Evolutionary conservation across 2,329 filamentous ascomycete species (phyloP), one percentile per base, ranked within the genome.

Genomic region (Ophiostoma himal-ulmi): DNA sequence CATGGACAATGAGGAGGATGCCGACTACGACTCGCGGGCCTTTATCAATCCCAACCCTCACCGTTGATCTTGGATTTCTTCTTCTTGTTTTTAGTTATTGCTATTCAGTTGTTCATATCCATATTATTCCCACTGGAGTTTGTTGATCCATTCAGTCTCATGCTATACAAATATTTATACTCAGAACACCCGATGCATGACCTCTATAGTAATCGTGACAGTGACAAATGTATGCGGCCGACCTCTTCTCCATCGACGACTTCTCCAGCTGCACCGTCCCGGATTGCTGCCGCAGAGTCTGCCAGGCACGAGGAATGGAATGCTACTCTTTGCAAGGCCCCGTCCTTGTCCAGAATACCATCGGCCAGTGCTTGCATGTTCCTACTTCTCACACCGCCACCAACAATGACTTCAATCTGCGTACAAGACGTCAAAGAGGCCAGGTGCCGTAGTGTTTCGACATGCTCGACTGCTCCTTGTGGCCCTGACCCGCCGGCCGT

Each of bases 401-500:
- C 85, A 4, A 85, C 78, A 17, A 87, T 80, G 65, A 87, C 76
- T 75, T 87, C 81, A 1, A 86, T 74, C 73, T 0, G 76, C 76
- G 30, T 30, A 17, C 1, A 26, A 60, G 1, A 60, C 4, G 81
- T 77, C 36, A 87, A 26, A 60, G 1, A 60, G 3, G 81, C 78
- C 36, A 87, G 78, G 5, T 67, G 71, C 20, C 73, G 74, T 60
- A 88, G 75, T 20, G 72, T 74, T 1, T 74, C 74, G 17, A 80
- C 37, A 71, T 87, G 83, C 4, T 78, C 78, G 3, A 34, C 14
- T 3, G 72, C 74, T 10, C 75, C 71, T 2, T 81, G 82, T 57
- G 75, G 74, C 0, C 83, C 82, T 1, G 75, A 71, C 0, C 85
- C 85, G 8, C 85, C 86, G 0, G 85, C 83, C 0, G 85, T 88